Conservation (phyloP, 192 early-diverging fungal species). For the Backusella circina region DNA sequence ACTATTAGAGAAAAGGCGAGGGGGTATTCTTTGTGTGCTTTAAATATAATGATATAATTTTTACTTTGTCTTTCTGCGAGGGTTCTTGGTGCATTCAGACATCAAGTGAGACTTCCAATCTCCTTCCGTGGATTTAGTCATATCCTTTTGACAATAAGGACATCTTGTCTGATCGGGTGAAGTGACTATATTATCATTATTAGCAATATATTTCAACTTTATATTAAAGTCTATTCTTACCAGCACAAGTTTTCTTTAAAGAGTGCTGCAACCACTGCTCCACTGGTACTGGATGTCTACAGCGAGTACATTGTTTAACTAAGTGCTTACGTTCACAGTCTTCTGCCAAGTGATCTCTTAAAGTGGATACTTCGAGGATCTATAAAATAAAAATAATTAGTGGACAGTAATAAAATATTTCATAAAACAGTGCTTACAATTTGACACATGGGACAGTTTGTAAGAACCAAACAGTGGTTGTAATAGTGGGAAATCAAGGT, state of each 20-base stretch:
- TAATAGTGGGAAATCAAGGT: slow-evolving; percentile 74
- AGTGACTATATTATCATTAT: neutral
- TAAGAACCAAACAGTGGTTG: slow-evolving; percentile 67
- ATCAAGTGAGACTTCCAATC: slow-evolving; percentile 67
- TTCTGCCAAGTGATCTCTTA: slow-evolving; percentile 57
- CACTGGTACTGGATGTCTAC: slow-evolving; percentile 22
- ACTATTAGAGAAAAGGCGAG: too few relatives aligned
- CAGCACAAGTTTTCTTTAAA: slow-evolving; percentile 17
- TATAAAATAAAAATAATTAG: slow-evolving; percentile 22
- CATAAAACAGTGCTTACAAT: slow-evolving; percentile 42
- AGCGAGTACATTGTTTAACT: slow-evolving; percentile 52
- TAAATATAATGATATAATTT: neutral
- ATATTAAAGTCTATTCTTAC: neutral
- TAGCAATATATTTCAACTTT: neutral
- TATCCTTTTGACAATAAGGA: slow-evolving; percentile 54
- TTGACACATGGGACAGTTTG: slow-evolving; percentile 67
- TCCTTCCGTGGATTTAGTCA: slow-evolving; percentile 48
- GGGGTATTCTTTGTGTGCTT: neutral
- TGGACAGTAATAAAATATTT: neutral
- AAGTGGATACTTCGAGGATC: slow-evolving; percentile 69
- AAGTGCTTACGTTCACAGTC: slow-evolving; percentile 60
- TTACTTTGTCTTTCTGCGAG: slow-evolving; percentile 11
- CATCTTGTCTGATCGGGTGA: slow-evolving; percentile 14
- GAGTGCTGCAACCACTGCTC: slow-evolving; percentile 27
- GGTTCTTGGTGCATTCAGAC: slow-evolving; percentile 56